phyloP scores from a whole-genome alignment of 192 early-diverging fungal species.

The Coemansia aciculifera region DNA sequence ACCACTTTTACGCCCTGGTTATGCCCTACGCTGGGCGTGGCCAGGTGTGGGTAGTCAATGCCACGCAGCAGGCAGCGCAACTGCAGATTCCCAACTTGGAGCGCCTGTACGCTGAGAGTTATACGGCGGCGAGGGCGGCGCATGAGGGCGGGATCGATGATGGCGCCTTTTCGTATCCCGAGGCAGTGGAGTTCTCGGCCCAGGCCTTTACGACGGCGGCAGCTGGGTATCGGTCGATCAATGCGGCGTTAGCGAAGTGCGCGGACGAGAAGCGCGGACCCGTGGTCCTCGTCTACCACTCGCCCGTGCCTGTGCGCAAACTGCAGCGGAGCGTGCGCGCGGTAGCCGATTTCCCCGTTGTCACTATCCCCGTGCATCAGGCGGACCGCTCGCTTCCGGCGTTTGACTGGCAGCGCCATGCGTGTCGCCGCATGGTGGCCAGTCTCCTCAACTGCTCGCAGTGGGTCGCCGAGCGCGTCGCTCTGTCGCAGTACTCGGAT shows the following conservation, averaged over 20 bases:
- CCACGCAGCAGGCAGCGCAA: slow-evolving; percentile 51
- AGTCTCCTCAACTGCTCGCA: slow-evolving; percentile 73
- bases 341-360: slow-evolving; percentile 69
- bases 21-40: slow-evolving; percentile 58
- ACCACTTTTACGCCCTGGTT: slow-evolving; percentile 68
- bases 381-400: slow-evolving; percentile 73
- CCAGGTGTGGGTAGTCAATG: slow-evolving; percentile 78
- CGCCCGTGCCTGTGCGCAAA: slow-evolving; percentile 58
- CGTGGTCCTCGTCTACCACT: slow-evolving; percentile 73
- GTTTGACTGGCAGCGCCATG: slow-evolving; percentile 81
- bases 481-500: slow-evolving; percentile 76
- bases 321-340: slow-evolving; percentile 55
- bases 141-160: slow-evolving; percentile 17
- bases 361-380: slow-evolving; percentile 69
- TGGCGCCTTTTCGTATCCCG: slow-evolving; percentile 50
- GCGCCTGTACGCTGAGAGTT: slow-evolving; percentile 64
- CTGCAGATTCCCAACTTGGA: slow-evolving; percentile 73
- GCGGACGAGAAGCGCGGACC: slow-evolving; percentile 64
- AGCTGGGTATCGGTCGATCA: slow-evolving; percentile 55
- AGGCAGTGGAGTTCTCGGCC: slow-evolving; percentile 27
- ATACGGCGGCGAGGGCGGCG: slow-evolving; percentile 18
- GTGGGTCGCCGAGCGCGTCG: slow-evolving; percentile 73
- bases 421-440: slow-evolving; percentile 69
- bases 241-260: slow-evolving; percentile 61
- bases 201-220: slow-evolving; percentile 28